Evolutionary conservation across 139 green algal species (phyloP).

Genomic region (Edaphochlamys debaryana): DNA sequence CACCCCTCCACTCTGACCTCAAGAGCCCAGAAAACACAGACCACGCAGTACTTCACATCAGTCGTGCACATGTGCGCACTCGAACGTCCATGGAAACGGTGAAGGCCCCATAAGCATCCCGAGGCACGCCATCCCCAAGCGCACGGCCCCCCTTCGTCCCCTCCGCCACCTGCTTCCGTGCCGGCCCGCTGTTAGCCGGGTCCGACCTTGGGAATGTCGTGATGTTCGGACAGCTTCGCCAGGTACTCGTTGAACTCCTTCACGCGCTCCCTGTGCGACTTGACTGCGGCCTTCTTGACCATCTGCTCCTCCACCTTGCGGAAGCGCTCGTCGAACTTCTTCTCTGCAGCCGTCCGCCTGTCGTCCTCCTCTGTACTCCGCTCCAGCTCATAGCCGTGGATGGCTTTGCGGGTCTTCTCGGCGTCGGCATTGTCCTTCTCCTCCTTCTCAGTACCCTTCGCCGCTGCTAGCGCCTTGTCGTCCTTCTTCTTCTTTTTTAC

Average conservation of each 20-base stretch:
- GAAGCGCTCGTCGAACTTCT: conserved; percentile 48
- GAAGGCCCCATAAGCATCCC: no score
- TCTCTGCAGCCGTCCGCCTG: conserved; percentile 85
- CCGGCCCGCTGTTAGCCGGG: conserved; percentile 63
- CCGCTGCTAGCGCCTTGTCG: conserved; percentile 35
- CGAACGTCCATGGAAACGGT: no score
- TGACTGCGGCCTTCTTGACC: conserved; percentile 72
- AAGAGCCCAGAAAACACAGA: no score
- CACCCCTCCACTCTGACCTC: no score
- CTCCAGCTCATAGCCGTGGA: conserved; percentile 61
- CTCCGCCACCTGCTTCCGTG: no score
- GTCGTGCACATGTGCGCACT: no score
- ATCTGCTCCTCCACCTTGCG: conserved; percentile 78
- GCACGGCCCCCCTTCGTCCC: no score
- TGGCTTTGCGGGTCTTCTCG: conserved; percentile 27
- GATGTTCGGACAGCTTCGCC: conserved; percentile 80
- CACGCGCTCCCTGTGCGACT: conserved; percentile 86
- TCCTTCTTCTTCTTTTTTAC: conserved; percentile 89
- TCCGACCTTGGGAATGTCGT: conserved; percentile 89
- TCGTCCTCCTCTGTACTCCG: conserved; percentile 61
- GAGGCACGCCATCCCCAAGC: no score
- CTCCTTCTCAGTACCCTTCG: conserved; percentile 26
- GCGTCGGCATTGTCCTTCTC: neutral
- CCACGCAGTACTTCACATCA: no score
- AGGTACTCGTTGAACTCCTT: conserved; percentile 90